Evolutionary conservation across 345 rosid genomes (phyloP).

Genomic region (Lepidium didymum): DNA sequence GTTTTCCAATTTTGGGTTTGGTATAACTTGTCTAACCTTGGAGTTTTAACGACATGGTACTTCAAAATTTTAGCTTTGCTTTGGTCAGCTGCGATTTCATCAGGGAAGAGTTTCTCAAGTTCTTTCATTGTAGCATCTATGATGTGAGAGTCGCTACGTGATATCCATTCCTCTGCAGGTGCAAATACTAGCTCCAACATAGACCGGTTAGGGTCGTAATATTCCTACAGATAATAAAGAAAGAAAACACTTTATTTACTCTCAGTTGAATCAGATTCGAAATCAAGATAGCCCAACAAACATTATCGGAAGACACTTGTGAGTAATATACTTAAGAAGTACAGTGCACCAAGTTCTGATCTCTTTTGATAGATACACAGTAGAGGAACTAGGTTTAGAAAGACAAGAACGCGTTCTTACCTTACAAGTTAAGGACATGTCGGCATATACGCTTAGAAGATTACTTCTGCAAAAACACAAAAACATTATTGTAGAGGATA

Average conservation of each 20-base stretch:
- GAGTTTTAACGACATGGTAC: conserved; percentile 88
- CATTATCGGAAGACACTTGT: not conserved
- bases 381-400: not conserved
- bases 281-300: not conserved
- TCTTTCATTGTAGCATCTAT: conserved; percentile 92
- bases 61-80: conserved; percentile 86
- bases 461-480: conserved; percentile 58
- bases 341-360: not conserved
- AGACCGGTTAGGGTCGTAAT: conserved; percentile 77
- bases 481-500: not conserved
- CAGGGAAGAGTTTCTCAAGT: conserved; percentile 87
- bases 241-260: not conserved
- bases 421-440: conserved; percentile 94
- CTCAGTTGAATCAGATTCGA: not conserved
- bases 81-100: conserved; percentile 81
- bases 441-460: conserved; percentile 92
- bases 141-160: conserved; percentile 65
- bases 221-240: conserved; percentile 44
- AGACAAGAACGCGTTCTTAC: conserved; percentile 26
- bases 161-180: conserved; percentile 95
- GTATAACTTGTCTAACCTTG: conserved; percentile 50
- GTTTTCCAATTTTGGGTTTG: not conserved
- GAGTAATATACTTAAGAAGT: not conserved
- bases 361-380: not conserved
- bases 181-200: conserved; percentile 97